phyloP scores from a whole-genome alignment of 1,284 basidiomycete genomes.

The Puccinia horiana region DNA sequence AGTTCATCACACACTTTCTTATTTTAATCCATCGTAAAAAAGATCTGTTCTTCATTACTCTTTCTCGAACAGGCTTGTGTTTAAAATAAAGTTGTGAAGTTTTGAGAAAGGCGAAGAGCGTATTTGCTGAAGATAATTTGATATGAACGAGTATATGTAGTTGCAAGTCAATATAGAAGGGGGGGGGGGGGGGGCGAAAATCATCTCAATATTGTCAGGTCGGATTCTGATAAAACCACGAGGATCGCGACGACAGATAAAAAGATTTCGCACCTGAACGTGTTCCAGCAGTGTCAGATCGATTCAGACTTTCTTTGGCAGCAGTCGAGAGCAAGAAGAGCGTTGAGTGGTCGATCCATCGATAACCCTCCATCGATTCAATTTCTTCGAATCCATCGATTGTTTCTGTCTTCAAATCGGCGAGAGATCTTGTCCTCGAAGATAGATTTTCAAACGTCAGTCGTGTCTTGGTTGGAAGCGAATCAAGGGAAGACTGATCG shows the following conservation, averaged over 20 bases:
- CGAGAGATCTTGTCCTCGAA: neutral
- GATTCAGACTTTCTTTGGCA: neutral
- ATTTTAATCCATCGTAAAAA: neutral
- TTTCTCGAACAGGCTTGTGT: neutral
- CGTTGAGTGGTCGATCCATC: conserved; percentile 5
- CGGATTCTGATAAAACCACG: neutral
- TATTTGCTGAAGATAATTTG: neutral
- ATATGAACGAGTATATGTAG: neutral
- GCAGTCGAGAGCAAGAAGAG: neutral
- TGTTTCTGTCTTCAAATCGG: neutral
- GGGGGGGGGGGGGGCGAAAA: neutral
- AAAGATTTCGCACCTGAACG: neutral
- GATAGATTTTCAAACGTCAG: neutral
- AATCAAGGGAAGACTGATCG: neutral
- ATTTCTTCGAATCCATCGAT: neutral
- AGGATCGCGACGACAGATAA: neutral
- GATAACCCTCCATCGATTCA: neutral
- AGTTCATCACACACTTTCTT: neutral
- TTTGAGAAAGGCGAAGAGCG: neutral
- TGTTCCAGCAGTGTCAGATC: neutral
- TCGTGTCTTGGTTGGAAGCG: neutral
- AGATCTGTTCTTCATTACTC: neutral
- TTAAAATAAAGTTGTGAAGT: conserved; percentile 12
- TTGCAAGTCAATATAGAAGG: neutral
- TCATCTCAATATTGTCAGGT: neutral